Conservation (phyloP, 345 rosid genomes). For the Eucalyptus grandis region DNA sequence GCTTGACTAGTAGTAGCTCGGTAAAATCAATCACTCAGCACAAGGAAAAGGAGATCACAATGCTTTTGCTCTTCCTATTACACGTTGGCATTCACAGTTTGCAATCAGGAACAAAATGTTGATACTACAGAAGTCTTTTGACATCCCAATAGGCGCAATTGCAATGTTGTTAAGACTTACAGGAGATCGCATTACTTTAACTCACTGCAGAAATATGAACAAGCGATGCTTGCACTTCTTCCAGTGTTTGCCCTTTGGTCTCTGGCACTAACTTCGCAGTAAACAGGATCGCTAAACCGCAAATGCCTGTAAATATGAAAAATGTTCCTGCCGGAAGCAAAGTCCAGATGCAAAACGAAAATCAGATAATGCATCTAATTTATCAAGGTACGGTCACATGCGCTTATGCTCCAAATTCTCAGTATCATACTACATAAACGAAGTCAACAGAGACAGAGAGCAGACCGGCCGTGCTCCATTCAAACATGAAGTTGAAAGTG, state of each 20-base stretch:
- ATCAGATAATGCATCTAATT: neutral
- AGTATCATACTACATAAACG: neutral
- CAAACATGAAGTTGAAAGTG: constrained; percentile 70
- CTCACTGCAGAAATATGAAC: neutral
- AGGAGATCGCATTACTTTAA: neutral
- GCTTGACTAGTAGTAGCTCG: neutral
- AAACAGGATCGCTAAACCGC: neutral
- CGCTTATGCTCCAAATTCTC: neutral
- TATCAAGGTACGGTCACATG: neutral
- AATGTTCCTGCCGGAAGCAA: constrained; percentile 33
- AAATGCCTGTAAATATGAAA: neutral
- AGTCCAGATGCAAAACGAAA: neutral
- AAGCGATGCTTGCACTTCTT: constrained; percentile 13
- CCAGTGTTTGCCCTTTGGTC: constrained; percentile 5
- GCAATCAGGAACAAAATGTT: neutral
- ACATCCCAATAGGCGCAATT: neutral
- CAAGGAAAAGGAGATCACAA: neutral
- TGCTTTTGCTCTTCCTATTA: neutral
- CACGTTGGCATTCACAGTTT: neutral
- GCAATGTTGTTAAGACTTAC: neutral
- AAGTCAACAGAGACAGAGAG: neutral
- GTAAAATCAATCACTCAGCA: neutral
- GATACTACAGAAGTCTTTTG: neutral
- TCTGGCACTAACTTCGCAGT: constrained; percentile 5
- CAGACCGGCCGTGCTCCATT: constrained; percentile 68